phyloP scores from a whole-genome alignment of 1,284 basidiomycete genomes.

The Lentinula novae-zelandiae region DNA sequence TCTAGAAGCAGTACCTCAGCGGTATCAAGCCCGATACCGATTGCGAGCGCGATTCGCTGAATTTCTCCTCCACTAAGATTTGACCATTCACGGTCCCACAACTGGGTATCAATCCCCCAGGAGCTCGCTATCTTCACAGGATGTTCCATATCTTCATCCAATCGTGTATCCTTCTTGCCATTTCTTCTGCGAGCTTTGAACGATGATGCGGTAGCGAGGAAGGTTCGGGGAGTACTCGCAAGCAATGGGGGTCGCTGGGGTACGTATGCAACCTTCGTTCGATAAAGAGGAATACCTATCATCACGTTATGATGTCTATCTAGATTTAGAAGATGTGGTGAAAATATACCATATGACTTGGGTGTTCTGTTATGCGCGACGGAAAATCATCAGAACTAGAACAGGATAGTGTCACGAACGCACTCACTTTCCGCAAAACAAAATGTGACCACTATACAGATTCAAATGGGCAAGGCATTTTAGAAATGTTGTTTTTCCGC shows the following conservation, averaged over 20 bases:
- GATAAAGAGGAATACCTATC: conserved; percentile 70
- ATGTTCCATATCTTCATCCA: conserved; percentile 25
- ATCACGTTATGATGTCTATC: background rate
- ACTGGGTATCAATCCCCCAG: conserved; percentile 65
- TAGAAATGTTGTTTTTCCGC: conserved; percentile 77
- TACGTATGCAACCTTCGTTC: conserved; percentile 78
- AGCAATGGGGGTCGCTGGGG: conserved; percentile 83
- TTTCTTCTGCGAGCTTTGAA: conserved; percentile 49
- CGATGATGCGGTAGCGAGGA: conserved; percentile 52
- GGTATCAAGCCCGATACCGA: conserved; percentile 66
- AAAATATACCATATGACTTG: conserved; percentile 44
- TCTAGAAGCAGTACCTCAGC: conserved; percentile 83
- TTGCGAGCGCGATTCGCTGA: conserved; percentile 76
- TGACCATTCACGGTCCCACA: conserved; percentile 79
- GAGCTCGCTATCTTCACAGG: conserved; percentile 54
- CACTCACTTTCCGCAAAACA: conserved; percentile 61
- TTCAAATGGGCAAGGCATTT: conserved; percentile 82
- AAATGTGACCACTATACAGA: conserved; percentile 64
- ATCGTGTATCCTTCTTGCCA: background rate
- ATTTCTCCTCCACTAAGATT: conserved; percentile 81
- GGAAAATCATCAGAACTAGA: background rate
- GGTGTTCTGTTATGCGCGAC: conserved; percentile 39
- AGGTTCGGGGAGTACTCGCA: conserved; percentile 75
- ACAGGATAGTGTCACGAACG: background rate
- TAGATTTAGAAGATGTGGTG: background rate